Evolutionary conservation across 1,284 basidiomycete genomes (phyloP).

Genomic region (Cryptococcus sp.): DNA sequence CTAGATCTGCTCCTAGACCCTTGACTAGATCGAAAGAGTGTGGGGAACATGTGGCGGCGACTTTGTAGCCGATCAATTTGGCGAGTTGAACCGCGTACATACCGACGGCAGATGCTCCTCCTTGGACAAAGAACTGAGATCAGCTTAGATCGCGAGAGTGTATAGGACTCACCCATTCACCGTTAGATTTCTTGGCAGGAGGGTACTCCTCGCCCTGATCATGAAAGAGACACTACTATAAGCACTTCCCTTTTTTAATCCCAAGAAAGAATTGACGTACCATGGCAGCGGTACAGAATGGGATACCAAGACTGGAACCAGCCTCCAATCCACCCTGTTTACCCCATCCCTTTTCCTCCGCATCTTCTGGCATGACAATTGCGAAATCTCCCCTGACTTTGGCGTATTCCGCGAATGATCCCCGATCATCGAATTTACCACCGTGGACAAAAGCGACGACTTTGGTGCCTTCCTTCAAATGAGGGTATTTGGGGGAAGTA

Average conservation of each 20-base stretch:
- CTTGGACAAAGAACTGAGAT: slow-evolving; percentile 48
- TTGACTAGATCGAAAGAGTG: slow-evolving; percentile 49
- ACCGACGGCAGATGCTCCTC: slow-evolving; percentile 51
- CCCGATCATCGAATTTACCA: slow-evolving; percentile 38
- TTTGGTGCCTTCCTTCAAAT: slow-evolving; percentile 49
- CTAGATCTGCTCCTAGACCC: slow-evolving; percentile 50
- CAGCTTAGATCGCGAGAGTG: neutral
- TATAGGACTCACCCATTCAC: slow-evolving; percentile 19
- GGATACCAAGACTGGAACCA: neutral
- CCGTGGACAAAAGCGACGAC: slow-evolving; percentile 53
- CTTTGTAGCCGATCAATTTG: slow-evolving; percentile 49
- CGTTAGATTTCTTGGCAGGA: slow-evolving; percentile 20
- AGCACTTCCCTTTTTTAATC: neutral
- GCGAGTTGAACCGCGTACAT: slow-evolving; percentile 52
- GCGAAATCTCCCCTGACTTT: slow-evolving; percentile 29
- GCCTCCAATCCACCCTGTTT: neutral
- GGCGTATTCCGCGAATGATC: slow-evolving; percentile 49
- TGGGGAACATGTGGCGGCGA: slow-evolving; percentile 48
- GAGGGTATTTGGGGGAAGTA: slow-evolving; percentile 40
- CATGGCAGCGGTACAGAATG: neutral
- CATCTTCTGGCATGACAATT: slow-evolving; percentile 24
- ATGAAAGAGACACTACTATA: slow-evolving; percentile 38
- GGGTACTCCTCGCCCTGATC: slow-evolving; percentile 32
- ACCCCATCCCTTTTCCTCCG: neutral
- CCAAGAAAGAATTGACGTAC: neutral